Conservation (phyloP, 495 filamentous ascomycete species). For the Arthonia radiata region DNA sequence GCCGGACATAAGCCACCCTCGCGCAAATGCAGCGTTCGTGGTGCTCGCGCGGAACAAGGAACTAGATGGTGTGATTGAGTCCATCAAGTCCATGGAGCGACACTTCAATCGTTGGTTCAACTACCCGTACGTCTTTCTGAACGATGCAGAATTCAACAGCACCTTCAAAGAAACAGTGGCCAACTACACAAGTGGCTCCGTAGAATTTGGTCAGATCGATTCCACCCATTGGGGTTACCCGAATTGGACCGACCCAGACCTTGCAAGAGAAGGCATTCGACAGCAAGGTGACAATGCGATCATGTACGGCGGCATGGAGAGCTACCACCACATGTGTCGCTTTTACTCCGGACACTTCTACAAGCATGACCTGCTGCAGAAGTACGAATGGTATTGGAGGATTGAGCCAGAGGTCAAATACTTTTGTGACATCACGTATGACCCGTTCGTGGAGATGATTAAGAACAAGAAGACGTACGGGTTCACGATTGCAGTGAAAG, state of each 20-base stretch:
- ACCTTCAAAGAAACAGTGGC: conserved; percentile 69
- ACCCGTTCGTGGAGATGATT: conserved; percentile 88
- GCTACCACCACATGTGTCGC: conserved; percentile 93
- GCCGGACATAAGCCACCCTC: conserved; percentile 27
- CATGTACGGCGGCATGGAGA: conserved; percentile 99
- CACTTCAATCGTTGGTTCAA: conserved; percentile 99
- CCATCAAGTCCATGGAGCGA: conserved; percentile 89
- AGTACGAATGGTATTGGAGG: conserved; percentile 99
- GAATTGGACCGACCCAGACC: conserved; percentile 81
- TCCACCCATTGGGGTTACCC: conserved; percentile 86
- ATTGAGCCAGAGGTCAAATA: conserved; percentile 99
- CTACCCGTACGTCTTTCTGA: conserved; percentile 97
- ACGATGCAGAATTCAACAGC: conserved; percentile 88
- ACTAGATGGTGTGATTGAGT: conserved; percentile 83
- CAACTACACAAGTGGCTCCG: conserved; percentile 66
- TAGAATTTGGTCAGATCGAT: conserved; percentile 91
- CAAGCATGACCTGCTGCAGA: conserved; percentile 80
- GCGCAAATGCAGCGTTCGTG: conserved; percentile 87
- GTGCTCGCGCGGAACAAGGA: conserved; percentile 94
- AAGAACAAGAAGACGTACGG: conserved; percentile 91
- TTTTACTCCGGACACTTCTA: conserved; percentile 99
- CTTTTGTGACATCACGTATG: conserved; percentile 99
- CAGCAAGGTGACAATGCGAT: conserved; percentile 95
- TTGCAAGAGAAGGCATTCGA: conserved; percentile 80
- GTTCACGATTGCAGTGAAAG: conserved; percentile 97